Evolutionary conservation across 179 eudicot genomes (phyloP).

Genomic region (Amaranthus tricolor): DNA sequence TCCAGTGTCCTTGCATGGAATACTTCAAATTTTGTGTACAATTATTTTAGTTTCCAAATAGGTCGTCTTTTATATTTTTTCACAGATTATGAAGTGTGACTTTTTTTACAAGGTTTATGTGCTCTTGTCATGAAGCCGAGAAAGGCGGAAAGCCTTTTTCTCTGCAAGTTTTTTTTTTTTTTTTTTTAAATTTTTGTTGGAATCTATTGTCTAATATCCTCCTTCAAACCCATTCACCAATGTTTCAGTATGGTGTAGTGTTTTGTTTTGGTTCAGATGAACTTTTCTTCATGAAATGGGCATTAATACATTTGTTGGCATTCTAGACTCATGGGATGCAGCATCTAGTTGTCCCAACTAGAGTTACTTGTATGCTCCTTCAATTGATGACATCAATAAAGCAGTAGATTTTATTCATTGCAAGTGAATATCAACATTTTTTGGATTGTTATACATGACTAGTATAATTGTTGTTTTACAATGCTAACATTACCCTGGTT

Average conservation of each 20-base stretch:
- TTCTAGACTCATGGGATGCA: constrained; percentile 53
- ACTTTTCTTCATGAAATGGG: background rate
- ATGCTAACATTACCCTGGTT: background rate
- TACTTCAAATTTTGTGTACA: no score
- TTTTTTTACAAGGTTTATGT: background rate
- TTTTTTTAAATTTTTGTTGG: no score
- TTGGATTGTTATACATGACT: background rate
- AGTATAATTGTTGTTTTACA: background rate
- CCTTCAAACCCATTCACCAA: background rate
- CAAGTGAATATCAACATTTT: constrained; percentile 23
- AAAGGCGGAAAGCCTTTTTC: background rate
- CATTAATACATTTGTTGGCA: background rate
- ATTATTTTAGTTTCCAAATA: background rate
- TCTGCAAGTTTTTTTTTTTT: background rate
- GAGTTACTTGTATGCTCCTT: constrained; percentile 73
- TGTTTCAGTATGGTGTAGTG: background rate
- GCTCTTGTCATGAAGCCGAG: background rate
- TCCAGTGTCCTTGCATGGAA: background rate
- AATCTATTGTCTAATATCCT: background rate
- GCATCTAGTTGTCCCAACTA: constrained; percentile 66
- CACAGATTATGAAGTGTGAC: background rate
- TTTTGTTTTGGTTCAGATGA: background rate
- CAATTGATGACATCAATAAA: constrained; percentile 39
- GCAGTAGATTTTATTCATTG: constrained; percentile 68
- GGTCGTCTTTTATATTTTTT: background rate